phyloP scores from a whole-genome alignment of 2,329 filamentous ascomycete genomes.

The Sclerotinia subarctica region DNA sequence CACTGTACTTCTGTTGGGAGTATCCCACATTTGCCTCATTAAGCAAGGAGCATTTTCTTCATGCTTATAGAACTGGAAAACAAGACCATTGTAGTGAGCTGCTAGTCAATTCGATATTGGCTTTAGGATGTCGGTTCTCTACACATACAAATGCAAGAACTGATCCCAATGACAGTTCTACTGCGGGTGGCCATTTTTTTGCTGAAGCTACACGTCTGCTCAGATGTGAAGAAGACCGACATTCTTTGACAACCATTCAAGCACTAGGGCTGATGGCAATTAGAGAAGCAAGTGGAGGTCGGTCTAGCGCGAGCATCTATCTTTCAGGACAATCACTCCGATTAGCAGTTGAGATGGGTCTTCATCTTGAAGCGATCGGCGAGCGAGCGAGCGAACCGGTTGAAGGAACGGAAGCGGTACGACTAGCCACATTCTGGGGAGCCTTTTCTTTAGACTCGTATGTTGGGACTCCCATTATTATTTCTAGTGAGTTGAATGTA shows the following conservation, averaged over 20 bases:
- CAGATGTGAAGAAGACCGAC: constrained; percentile 49
- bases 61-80: constrained; percentile 26
- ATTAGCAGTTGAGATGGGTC: constrained; percentile 54
- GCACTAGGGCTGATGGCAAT: constrained; percentile 73
- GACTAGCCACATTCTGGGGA: constrained; percentile 51
- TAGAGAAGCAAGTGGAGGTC: constrained; percentile 65
- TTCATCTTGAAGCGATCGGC: constrained; percentile 26
- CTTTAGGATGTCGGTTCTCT: constrained; percentile 67
- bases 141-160: constrained; percentile 60
- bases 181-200: constrained; percentile 72
- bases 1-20: constrained; percentile 70
- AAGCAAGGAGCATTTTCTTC: constrained; percentile 45
- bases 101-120: constrained; percentile 35
- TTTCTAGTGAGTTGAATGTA: neutral
- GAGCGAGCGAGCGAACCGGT: constrained; percentile 21
- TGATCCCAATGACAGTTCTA: constrained; percentile 58
- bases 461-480: constrained; percentile 55
- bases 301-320: constrained; percentile 69
- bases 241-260: constrained; percentile 67
- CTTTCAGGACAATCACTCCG: constrained; percentile 69
- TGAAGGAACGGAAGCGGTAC: constrained; percentile 45
- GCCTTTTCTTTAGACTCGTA: constrained; percentile 51
- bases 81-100: constrained; percentile 43
- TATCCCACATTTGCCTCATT: constrained; percentile 72
- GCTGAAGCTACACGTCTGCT: constrained; percentile 63